Evolutionary conservation across 345 rosid genomes (phyloP).

Genomic region (Turnera subulata): DNA sequence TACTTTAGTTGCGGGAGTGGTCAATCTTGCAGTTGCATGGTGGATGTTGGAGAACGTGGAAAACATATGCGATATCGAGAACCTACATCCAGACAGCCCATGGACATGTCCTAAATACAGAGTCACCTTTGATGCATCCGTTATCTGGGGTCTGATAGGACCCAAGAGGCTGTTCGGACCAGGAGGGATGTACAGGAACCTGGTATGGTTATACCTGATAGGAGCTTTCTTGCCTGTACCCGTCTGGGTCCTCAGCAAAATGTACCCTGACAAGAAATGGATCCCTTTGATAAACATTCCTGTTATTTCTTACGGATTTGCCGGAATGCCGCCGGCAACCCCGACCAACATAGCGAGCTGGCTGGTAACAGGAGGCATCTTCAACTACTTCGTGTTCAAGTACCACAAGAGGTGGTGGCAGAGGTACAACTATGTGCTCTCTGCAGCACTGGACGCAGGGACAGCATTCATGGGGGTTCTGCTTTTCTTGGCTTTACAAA

Average conservation of each 20-base stretch:
- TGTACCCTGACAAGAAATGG: constrained; percentile 92
- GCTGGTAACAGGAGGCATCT: constrained; percentile 83
- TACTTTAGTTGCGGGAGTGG: constrained; percentile 67
- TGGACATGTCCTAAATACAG: constrained; percentile 99
- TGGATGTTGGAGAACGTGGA: constrained; percentile 96
- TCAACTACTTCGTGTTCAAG: constrained; percentile 88
- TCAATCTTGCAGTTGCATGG: constrained; percentile 97
- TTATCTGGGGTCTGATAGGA: constrained; percentile 96
- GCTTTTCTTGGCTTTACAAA: constrained; percentile 86
- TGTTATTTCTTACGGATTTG: constrained; percentile 90
- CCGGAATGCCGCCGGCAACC: constrained; percentile 99
- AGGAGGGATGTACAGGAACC: constrained; percentile 84
- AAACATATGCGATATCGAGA: constrained; percentile 74
- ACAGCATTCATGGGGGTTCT: constrained; percentile 98
- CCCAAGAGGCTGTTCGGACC: constrained; percentile 85
- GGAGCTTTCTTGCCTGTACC: constrained; percentile 97
- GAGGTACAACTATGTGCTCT: constrained; percentile 90
- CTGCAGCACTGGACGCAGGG: constrained; percentile 96
- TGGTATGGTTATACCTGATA: constrained; percentile 89
- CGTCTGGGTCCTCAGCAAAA: constrained; percentile 75
- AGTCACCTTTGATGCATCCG: constrained; percentile 95
- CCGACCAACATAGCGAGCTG: constrained; percentile 99
- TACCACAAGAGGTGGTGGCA: constrained; percentile 98
- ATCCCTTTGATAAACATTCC: constrained; percentile 93
- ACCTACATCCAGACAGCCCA: constrained; percentile 74